These are phyloP conservation scores for Talaromyces stipitatus DNA, from an alignment of 495 filamentous ascomycete species.

Conservation along the genomic window DNA sequence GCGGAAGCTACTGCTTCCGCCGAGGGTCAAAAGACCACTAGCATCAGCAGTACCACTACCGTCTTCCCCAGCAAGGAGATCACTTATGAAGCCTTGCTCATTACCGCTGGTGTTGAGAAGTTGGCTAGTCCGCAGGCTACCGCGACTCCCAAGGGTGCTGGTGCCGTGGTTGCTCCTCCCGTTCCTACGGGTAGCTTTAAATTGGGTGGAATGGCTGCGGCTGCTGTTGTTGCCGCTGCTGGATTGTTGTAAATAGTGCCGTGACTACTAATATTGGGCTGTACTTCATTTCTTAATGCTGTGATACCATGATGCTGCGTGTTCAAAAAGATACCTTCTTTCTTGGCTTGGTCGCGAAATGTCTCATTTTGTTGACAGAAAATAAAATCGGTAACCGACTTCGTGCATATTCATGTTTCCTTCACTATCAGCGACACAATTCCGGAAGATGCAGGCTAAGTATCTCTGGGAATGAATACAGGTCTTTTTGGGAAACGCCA, in stretches of 20 bases:
- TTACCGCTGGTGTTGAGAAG: neutral
- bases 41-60: neutral
- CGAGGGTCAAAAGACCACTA: neutral
- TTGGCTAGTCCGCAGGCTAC: neutral
- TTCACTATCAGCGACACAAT: no score
- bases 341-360: no score
- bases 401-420: no score
- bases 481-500: no score
- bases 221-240: neutral
- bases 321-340: neutral
- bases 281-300: neutral
- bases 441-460: no score
- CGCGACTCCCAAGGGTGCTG: neutral
- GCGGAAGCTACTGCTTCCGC: neutral
- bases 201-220: slow-evolving; percentile 1
- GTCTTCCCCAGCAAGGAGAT: neutral
- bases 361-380: no score
- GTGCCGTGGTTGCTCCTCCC: neutral
- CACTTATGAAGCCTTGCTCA: neutral
- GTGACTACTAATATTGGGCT: neutral
- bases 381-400: no score
- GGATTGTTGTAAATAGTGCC: neutral
- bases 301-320: neutral
- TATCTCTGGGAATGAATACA: no score
- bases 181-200: neutral